Conservation (phyloP, 768 basidiomycete species). For the Clavulina sp. region DNA sequence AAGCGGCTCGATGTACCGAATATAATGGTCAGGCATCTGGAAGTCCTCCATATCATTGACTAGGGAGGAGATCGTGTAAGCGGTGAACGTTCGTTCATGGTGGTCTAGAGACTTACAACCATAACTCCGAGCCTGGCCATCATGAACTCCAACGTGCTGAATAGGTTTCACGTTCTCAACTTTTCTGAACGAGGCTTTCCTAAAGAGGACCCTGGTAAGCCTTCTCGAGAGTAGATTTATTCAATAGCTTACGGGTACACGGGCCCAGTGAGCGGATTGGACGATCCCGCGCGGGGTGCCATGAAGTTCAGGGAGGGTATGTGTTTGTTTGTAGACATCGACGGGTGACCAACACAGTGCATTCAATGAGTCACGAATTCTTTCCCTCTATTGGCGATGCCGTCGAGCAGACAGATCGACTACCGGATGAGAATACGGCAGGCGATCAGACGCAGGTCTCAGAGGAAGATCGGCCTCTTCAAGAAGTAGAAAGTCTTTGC, state of each 20-base stretch:
- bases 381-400: conserved; percentile 44
- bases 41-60: conserved; percentile 58
- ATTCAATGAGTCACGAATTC: conserved; percentile 17
- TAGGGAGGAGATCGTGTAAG: conserved; percentile 17
- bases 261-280: not conserved
- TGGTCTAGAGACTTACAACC: conserved; percentile 38
- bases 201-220: not conserved
- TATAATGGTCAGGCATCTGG: conserved; percentile 64
- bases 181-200: conserved; percentile 21
- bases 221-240: not conserved
- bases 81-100: not conserved
- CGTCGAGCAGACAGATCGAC: conserved; percentile 31
- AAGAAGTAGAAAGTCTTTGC: conserved; percentile 82
- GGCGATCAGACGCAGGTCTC: conserved; percentile 10
- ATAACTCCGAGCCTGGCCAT: conserved; percentile 44
- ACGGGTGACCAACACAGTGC: not conserved
- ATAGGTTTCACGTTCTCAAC: conserved; percentile 46
- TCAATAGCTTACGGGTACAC: not conserved
- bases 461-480: conserved; percentile 46
- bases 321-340: not conserved
- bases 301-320: not conserved
- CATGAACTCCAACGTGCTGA: conserved; percentile 44
- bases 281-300: not conserved
- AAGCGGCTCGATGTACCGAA: conserved; percentile 83
- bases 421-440: conserved; percentile 17